Base-by-base conservation (phyloP, 345 rosid genomes). In the Pseudoturritis turrita region DNA sequence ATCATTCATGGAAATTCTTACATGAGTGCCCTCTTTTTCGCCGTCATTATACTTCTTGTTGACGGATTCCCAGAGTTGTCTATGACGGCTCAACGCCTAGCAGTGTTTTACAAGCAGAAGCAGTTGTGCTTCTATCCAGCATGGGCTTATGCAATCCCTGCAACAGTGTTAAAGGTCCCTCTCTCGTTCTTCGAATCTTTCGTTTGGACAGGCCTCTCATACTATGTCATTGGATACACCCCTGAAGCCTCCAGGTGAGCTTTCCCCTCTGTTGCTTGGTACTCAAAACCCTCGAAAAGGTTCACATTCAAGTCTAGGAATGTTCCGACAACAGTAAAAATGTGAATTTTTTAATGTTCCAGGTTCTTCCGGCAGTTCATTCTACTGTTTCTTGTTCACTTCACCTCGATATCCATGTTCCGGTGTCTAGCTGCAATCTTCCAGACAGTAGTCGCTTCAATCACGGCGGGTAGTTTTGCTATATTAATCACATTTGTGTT, bases 31-130 rank as follows among this genome's bases (percentile, higher is more conserved):
- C 67, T 86, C 60, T 93, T 86, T 84, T 93, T 84, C 7, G 28
- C 78, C 5, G 1, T 89, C 39, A 54, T 80, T 28, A 77, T 80
- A 8, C 80, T 81, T 28, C 83, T 90, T 88, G 92, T 87, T 72
- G 89, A 90, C 35, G 96, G 96, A 11, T 82, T 90, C 78, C 77
- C 97, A 14, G 98, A 93, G 82, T 85, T 93, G 14, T 66, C 87
- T 4, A 68, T 93, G 96, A 81, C 91, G 51, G 85, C 85, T 73
- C 56, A 83, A 80, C 88, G 90, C 37, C 88, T 90, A 62, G 94
- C 94, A 3, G 89, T 93, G 77, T 93, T 93, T 79, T 93, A 85
- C 88, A 93, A 93, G 85, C 97, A 93, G 71, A 84, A 94, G 68
- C 92, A 93, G 78, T 75, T 86, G 58, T 85, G 85, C 40, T 93